Conservation (phyloP, 805 yeast genomes). For the Lipomyces kockii region DNA sequence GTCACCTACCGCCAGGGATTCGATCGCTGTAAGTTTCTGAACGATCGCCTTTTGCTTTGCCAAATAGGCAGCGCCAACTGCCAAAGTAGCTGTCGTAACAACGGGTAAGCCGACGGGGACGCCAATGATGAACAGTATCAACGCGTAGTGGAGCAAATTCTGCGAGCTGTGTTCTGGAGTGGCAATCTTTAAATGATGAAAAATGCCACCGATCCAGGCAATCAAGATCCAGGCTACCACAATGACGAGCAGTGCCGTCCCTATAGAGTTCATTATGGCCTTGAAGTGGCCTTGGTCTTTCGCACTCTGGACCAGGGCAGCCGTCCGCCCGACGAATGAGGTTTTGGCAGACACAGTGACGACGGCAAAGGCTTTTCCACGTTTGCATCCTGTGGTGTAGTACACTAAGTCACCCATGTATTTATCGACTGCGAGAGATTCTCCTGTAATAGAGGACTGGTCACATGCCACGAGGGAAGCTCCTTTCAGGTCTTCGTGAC, state of each 20-base stretch:
- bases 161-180: conserved; percentile 50
- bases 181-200: conserved; percentile 86
- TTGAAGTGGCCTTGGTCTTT: conserved; percentile 96
- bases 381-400: conserved; percentile 93
- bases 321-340: conserved; percentile 96
- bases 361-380: conserved; percentile 94
- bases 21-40: conserved; percentile 93
- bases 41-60: conserved; percentile 97
- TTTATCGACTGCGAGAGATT: conserved; percentile 93
- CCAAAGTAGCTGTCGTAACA: conserved; percentile 98
- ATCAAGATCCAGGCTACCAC: conserved; percentile 84
- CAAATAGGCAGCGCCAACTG: conserved; percentile 98
- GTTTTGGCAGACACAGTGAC: conserved; percentile 95
- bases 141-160: conserved; percentile 84
- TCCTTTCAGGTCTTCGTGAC: conserved; percentile 19
- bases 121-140: conserved; percentile 96
- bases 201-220: conserved; percentile 93
- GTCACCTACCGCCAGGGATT: conserved; percentile 79
- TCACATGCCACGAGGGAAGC: conserved; percentile 48
- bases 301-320: conserved; percentile 91
- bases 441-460: conserved; percentile 97
- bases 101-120: conserved; percentile 99
- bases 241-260: conserved; percentile 85
- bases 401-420: conserved; percentile 83
- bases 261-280: conserved; percentile 96